Base-by-base conservation (phyloP, 805 yeast species). In the baker's yeast (Saccharomyces cerevisiae) region DNA sequence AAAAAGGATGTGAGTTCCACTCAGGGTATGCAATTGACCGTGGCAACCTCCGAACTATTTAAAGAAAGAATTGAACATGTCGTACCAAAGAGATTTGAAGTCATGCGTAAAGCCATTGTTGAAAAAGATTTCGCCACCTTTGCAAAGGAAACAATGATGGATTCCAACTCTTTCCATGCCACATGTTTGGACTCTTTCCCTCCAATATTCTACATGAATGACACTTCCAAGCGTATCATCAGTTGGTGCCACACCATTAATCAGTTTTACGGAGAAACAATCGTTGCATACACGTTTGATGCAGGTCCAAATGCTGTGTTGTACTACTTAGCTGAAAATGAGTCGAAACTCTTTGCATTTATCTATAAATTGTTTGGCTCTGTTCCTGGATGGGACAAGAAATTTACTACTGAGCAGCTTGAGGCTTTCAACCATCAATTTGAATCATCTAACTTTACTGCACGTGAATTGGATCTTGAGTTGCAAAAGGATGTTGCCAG, bases 221-320 rank as follows among this genome's bases (percentile, higher is more conserved):
- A 92, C 69, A 87, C 94, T 6, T 90, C 97, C 5, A 86, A 87
- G 62, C 83, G 82, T 52, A 81, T 89, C 64, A 85, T 91, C 59
- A 87, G 85, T 62, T 75, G 88, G 51, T 79, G 90, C 49, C 95
- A 94, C 70, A 74, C 77, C 53, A 81, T 94, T 68, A 94, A 94
- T 67, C 84, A 79, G 59, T 71, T 70, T 55, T 73, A 71, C 57
- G 62, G 64, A 24, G 76, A 79, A 64, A 78, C 79, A 11, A 78
- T 92, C 53, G 99, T 96, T 11, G 98, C 98, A 41, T 94, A 94
- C 72, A 94, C 99, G 1, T 94, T 87, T 67, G 99, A 94, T 71
- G 99, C 99, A 31, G 99, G 99, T 68, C 99, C 99, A 72, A 94
- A 94, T 73, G 96, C 97, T 22, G 99, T 94, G 48, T 80, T 94